Evolutionary conservation across 2,329 filamentous ascomycete species (phyloP).

Genomic region (Didymella exigua): DNA sequence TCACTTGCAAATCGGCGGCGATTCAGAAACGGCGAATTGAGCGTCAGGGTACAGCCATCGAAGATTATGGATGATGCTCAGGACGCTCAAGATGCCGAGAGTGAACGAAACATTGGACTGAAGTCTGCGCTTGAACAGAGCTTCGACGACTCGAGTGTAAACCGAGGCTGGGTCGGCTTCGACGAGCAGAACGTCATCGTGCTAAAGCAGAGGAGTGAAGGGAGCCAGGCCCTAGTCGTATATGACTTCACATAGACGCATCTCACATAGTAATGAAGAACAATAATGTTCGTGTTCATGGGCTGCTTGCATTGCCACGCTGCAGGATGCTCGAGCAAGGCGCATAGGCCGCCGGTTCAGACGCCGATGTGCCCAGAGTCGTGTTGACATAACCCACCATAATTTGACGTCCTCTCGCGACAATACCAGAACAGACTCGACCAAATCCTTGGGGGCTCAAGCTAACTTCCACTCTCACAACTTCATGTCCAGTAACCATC

Average conservation of each 20-base stretch:
- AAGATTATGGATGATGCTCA: constrained; percentile 23
- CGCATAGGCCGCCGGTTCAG: constrained; percentile 2
- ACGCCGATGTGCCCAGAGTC: constrained; percentile 3
- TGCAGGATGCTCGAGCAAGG: background rate
- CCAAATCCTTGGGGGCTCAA: background rate
- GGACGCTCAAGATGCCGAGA: constrained; percentile 27
- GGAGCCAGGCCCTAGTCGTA: constrained; percentile 75
- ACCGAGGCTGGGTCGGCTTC: constrained; percentile 76
- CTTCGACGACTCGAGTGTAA: constrained; percentile 51
- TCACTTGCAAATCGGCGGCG: constrained; percentile 52
- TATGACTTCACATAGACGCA: constrained; percentile 77
- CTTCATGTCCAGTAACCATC: background rate
- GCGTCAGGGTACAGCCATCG: constrained; percentile 59
- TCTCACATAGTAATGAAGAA: background rate
- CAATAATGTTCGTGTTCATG: too few relatives aligned
- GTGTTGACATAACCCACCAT: background rate
- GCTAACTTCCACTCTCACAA: too few relatives aligned
- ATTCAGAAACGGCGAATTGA: constrained; percentile 54
- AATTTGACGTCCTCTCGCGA: background rate
- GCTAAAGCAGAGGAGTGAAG: constrained; percentile 71
- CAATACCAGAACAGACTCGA: background rate
- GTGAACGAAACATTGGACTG: constrained; percentile 41
- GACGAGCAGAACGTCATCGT: constrained; percentile 93
- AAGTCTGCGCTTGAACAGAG: constrained; percentile 44
- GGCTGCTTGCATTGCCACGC: too few relatives aligned